These are phyloP conservation scores for Ascochyta viciae-villosae DNA, from an alignment of 2,329 filamentous ascomycete genomes.

Conservation along the genomic window DNA sequence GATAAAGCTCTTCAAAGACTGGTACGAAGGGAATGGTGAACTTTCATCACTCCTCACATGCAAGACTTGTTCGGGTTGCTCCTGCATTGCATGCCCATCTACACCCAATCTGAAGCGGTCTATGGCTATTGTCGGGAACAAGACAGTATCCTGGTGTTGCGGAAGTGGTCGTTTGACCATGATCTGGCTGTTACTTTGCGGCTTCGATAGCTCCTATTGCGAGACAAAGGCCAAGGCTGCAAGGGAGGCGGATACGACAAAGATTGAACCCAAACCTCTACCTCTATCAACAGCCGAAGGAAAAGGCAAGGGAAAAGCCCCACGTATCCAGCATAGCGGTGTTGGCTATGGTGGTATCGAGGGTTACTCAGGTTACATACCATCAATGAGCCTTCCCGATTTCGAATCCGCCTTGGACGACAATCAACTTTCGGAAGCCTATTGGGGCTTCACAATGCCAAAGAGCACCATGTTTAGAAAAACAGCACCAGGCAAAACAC, in stretches of 20 bases:
- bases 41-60: constrained; percentile 27
- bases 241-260: constrained; percentile 15
- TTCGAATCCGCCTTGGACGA: not conserved
- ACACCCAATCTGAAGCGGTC: constrained; percentile 6
- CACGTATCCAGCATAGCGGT: constrained; percentile 9
- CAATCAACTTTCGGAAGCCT: not conserved
- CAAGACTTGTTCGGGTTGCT: constrained; percentile 18
- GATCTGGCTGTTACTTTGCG: constrained; percentile 49
- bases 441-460: not conserved
- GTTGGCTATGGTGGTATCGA: constrained; percentile 20
- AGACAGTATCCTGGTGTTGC: constrained; percentile 46
- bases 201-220: constrained; percentile 39
- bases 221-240: constrained; percentile 17
- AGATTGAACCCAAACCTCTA: constrained; percentile 1
- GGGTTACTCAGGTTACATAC: not conserved
- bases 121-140: constrained; percentile 6
- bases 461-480: not conserved
- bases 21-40: constrained; percentile 15
- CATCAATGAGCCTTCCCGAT: not conserved
- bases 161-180: constrained; percentile 39
- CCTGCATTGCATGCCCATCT: constrained; percentile 29
- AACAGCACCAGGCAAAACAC: not conserved
- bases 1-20: constrained; percentile 21
- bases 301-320: constrained; percentile 3
- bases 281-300: not conserved